Percentiles rank a stretch among this genome's conserved stretches.
These are phyloP conservation scores for Trametes coccinea DNA, from an alignment of 768 basidiomycete genomes.

Conservation along the genomic window DNA sequence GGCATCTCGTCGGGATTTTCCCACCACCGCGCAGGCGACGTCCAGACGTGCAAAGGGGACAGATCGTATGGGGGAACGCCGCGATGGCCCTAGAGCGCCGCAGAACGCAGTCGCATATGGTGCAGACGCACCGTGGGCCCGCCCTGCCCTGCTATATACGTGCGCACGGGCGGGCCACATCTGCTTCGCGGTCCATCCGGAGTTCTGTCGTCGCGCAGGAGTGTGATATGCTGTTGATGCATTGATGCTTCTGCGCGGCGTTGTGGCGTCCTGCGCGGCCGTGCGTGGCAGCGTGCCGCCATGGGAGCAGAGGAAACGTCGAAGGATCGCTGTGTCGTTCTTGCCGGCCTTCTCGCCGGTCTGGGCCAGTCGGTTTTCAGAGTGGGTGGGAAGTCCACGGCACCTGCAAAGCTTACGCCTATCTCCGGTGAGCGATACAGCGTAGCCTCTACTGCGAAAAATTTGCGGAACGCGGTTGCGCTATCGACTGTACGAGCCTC, in stretches of 20 bases:
- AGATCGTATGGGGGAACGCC: not conserved
- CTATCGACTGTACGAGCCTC: too few relatives aligned
- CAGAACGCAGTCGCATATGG: conserved; percentile 10
- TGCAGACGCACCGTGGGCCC: conserved; percentile 4
- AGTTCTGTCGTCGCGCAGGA: conserved; percentile 6
- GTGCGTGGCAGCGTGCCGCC: conserved; percentile 2
- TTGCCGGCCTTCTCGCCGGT: conserved; percentile 13
- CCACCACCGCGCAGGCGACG: not conserved
- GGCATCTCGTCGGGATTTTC: not conserved
- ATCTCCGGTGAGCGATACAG: conserved; percentile 3
- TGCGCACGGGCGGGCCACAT: not conserved
- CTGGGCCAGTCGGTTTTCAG: not conserved
- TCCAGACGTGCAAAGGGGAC: not conserved
- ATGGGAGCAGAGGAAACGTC: conserved; percentile 13
- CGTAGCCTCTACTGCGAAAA: too few relatives aligned
- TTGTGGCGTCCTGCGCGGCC: not conserved
- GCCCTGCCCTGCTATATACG: not conserved
- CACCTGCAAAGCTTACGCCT: not conserved
- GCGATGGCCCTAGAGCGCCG: conserved; percentile 10
- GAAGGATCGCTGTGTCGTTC: not conserved
- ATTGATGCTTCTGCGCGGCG: not conserved
- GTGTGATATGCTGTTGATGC: not conserved
- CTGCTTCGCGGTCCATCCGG: conserved; percentile 1
- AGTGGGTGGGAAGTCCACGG: conserved; percentile 2
- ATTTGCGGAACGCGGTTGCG: too few relatives aligned